phyloP scores from a whole-genome alignment of 345 rosid species.

The Camelina sativa region DNA sequence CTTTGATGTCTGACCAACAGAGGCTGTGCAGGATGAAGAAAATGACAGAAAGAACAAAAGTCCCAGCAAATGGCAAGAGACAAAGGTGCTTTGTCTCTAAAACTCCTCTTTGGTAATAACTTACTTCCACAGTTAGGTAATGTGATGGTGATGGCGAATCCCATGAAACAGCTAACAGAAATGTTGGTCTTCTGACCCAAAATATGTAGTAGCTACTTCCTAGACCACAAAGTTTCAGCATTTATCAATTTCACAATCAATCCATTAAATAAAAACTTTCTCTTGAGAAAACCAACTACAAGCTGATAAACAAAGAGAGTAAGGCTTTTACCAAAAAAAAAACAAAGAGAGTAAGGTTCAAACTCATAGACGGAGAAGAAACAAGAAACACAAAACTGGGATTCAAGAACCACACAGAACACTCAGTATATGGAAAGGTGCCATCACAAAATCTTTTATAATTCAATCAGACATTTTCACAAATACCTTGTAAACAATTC shows the following conservation, averaged over 20 bases:
- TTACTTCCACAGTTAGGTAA: constrained; percentile 41
- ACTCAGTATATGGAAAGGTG: background rate
- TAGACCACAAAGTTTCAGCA: constrained; percentile 20
- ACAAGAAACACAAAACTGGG: background rate
- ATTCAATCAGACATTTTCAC: constrained; percentile 21
- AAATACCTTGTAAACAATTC: constrained; percentile 31
- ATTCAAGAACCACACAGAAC: background rate
- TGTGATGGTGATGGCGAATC: constrained; percentile 48
- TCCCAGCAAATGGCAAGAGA: constrained; percentile 49
- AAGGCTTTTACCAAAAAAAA: too few species aligned
- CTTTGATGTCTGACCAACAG: constrained; percentile 43
- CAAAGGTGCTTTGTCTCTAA: constrained; percentile 40
- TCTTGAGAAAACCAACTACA: too few species aligned
- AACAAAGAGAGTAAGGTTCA: background rate
- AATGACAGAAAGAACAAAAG: constrained; percentile 42
- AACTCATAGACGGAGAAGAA: background rate
- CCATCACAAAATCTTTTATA: too few species aligned
- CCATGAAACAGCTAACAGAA: constrained; percentile 44
- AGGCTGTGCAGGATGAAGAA: constrained; percentile 47
- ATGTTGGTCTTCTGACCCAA: constrained; percentile 35
- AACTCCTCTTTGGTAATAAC: constrained; percentile 39
- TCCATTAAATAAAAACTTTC: background rate
- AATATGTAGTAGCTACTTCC: constrained; percentile 34
- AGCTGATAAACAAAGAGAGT: background rate
- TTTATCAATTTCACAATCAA: constrained; percentile 24